Base-by-base conservation (phyloP, 208 protist genomes). In the Balamuthia mandrillaris region DNA sequence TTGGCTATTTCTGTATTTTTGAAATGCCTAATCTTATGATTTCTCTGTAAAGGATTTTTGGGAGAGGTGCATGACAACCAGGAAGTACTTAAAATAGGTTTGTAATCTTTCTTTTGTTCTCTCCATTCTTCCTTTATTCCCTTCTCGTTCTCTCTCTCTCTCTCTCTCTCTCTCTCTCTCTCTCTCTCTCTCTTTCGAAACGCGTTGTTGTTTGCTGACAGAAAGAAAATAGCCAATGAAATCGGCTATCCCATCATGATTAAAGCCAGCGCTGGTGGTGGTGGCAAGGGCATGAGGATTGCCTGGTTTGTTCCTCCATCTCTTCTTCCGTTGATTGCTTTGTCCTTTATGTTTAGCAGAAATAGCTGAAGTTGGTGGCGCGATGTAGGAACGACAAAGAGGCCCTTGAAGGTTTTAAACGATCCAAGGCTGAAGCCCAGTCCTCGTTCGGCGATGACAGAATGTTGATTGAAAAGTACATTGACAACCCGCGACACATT, bases 181-280 rank as follows among this genome's bases (percentile, higher is more conserved):
- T n/a, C n/a, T n/a, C n/a, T n/a, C n/a, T n/a, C n/a, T n/a, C n/a
- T n/a, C n/a, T n/a, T n/a, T n/a, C n/a, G n/a, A n/a, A n/a, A n/a
- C n/a, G n/a, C n/a, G n/a, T n/a, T n/a, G n/a, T n/a, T 74, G 27
- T 33, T 61, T 52, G 60, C 7, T 18, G 12, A 16, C 12, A 12
- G 24, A 5, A 7, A 41, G 45, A 5, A 4, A 2, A 7, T 21
- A 85, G 88, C 91, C n/a, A 61, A 87, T 10, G 86, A 92, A 49
- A 93, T 96, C 78, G 93, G 94, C 24, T 97, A 93, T 81, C 95
- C 95, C 6, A 87, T 97, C 16, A 96, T 97, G 88, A 89, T 97
- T 81, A 97, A 97, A 88, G 95, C 96, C 37, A 72, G 88, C 41
- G 88, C 90, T 12, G 95, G 95, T 39, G 95, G 96, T 42, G 95